A percentile compares a stretch with the other conserved stretches of the same genome.
phyloP scores from a whole-genome alignment of 2,329 filamentous ascomycete genomes.

The Delphinella strobiligena region DNA sequence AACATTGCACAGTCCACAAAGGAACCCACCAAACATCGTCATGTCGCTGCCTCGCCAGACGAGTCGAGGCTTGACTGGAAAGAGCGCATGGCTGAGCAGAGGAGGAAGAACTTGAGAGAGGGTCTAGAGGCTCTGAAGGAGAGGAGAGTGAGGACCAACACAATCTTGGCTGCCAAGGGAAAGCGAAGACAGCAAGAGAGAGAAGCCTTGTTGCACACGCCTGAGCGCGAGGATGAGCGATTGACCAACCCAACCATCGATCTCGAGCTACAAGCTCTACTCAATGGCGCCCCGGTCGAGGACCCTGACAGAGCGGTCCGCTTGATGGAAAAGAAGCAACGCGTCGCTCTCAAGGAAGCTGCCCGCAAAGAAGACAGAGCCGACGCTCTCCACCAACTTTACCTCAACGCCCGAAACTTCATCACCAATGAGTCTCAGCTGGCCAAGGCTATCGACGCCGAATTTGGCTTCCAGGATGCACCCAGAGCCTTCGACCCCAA shows the following conservation, averaged over 20 bases:
- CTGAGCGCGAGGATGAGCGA: constrained; percentile 63
- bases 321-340: constrained; percentile 23
- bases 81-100: constrained; percentile 55
- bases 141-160: constrained; percentile 43
- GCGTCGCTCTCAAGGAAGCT: constrained; percentile 41
- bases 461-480: constrained; percentile 54
- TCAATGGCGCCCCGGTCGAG: constrained; percentile 12
- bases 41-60: constrained; percentile 47
- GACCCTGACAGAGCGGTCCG: constrained; percentile 14
- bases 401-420: constrained; percentile 77
- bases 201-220: constrained; percentile 44
- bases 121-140: constrained; percentile 58
- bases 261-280: constrained; percentile 12
- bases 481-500: constrained; percentile 28
- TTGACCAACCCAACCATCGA: constrained; percentile 57
- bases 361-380: constrained; percentile 36
- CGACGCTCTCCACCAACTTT: constrained; percentile 71
- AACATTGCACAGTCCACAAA: constrained; percentile 4
- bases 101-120: constrained; percentile 59
- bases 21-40: constrained; percentile 19
- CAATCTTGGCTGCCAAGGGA: constrained; percentile 28
- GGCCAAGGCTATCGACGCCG: constrained; percentile 55
- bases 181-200: constrained; percentile 37
- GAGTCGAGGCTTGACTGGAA: constrained; percentile 48
- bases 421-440: constrained; percentile 75